These are phyloP conservation scores for Panaeolus papilionaceus DNA, from an alignment of 768 basidiomycete genomes.

Conservation along the genomic window DNA sequence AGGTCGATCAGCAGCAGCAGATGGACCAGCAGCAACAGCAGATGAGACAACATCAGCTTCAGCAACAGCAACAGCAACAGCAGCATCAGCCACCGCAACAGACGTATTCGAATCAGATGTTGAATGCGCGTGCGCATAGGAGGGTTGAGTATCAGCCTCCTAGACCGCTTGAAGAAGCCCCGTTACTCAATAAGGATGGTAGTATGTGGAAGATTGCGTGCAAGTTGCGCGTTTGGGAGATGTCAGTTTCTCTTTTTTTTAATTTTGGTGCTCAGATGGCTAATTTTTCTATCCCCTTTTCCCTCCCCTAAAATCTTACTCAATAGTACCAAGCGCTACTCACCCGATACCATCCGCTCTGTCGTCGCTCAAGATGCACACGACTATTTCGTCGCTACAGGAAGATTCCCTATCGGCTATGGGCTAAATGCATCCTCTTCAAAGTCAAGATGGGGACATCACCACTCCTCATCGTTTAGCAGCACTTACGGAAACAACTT, in stretches of 20 bases:
- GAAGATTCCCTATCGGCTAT: conserved; percentile 1
- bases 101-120: conserved; percentile 20
- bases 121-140: conserved; percentile 18
- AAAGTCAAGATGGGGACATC: conserved; percentile 4
- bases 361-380: conserved; percentile 34
- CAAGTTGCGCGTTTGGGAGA: conserved; percentile 33
- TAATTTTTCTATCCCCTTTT: conserved; percentile 15
- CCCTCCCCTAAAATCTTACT: neutral
- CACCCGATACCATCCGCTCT: conserved; percentile 31
- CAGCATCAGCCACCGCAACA: conserved; percentile 25
- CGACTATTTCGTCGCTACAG: conserved; percentile 29
- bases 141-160: conserved; percentile 22
- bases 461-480: neutral
- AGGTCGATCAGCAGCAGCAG: conserved; percentile 19
- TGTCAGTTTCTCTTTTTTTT: conserved; percentile 28
- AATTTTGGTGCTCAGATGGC: neutral
- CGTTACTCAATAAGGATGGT: conserved; percentile 25
- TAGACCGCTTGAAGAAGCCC: conserved; percentile 27
- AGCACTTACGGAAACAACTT: neutral
- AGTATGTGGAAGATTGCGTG: conserved; percentile 34
- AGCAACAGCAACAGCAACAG: conserved; percentile 10
- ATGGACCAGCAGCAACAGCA: conserved; percentile 5
- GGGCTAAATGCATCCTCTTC: neutral
- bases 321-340: conserved; percentile 29
- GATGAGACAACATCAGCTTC: conserved; percentile 13